Conservation (phyloP, 768 basidiomycete genomes). For the Kwoniella botswanensis region DNA sequence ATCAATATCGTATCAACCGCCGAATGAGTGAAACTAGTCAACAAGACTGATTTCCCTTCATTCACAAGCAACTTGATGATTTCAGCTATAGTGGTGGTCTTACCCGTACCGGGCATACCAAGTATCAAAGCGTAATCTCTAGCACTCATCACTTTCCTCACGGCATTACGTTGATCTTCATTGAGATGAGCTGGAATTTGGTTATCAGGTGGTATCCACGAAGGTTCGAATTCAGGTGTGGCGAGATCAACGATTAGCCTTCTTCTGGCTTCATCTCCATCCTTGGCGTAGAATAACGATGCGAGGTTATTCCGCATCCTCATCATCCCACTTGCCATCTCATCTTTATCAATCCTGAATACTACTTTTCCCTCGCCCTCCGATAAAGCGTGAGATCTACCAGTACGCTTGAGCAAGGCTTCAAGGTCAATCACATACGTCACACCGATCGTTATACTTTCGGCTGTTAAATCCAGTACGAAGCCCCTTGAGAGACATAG, state of each 20-base stretch:
- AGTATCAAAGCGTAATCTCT: constrained; percentile 88
- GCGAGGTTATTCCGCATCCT: constrained; percentile 89
- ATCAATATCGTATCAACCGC: constrained; percentile 96
- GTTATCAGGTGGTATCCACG: constrained; percentile 33
- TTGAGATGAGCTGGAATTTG: constrained; percentile 66
- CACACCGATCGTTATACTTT: constrained; percentile 74
- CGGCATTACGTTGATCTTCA: constrained; percentile 71
- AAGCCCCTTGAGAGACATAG: constrained; percentile 83
- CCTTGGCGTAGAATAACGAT: constrained; percentile 79
- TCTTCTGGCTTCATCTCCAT: constrained; percentile 68
- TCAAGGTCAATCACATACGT: constrained; percentile 74
- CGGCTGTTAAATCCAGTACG: constrained; percentile 72
- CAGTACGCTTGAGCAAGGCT: constrained; percentile 61
- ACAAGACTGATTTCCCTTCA: constrained; percentile 81
- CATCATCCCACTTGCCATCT: constrained; percentile 82
- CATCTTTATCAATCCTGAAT: constrained; percentile 94
- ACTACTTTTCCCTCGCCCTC: constrained; percentile 48
- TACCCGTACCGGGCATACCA: constrained; percentile 99
- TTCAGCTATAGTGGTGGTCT: constrained; percentile 91
- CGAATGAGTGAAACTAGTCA: constrained; percentile 95
- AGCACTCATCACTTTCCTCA: constrained; percentile 75
- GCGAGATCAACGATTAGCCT: constrained; percentile 81
- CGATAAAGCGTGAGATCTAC: constrained; percentile 31
- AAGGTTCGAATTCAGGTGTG: constrained; percentile 67
- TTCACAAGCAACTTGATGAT: constrained; percentile 78